Conservation (phyloP, 2,329 filamentous ascomycete species). For the Aspergillus pseudoterreus region DNA sequence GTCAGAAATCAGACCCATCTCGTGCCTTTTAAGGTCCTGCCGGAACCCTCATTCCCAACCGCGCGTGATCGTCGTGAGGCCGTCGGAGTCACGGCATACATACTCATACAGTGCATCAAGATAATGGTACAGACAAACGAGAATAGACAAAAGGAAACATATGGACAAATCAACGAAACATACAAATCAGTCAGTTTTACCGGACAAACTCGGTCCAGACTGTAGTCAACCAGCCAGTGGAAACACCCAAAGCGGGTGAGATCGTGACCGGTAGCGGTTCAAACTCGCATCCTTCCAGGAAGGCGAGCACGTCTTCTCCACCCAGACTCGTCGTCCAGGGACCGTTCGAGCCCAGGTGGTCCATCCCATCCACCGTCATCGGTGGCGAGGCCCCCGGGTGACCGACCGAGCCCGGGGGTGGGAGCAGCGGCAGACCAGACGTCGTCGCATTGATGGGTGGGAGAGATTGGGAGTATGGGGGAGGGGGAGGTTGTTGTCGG, state of each 20-base stretch:
- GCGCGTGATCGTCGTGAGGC: constrained; percentile 13
- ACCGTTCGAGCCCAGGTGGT: constrained; percentile 19
- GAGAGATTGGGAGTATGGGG: constrained; percentile 36
- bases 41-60: neutral
- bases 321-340: constrained; percentile 32
- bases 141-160: neutral
- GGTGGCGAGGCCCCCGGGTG: constrained; percentile 29
- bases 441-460: constrained; percentile 35
- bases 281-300: constrained; percentile 34
- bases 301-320: constrained; percentile 36
- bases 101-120: constrained; percentile 25
- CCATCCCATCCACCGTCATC: constrained; percentile 25
- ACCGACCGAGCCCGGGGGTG: constrained; percentile 31
- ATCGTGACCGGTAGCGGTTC: constrained; percentile 24
- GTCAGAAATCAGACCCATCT: neutral
- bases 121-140: constrained; percentile 26
- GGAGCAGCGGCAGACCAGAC: constrained; percentile 30
- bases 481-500: constrained; percentile 27
- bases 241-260: constrained; percentile 29
- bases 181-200: constrained; percentile 10
- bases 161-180: constrained; percentile 5
- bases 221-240: constrained; percentile 33
- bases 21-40: neutral
- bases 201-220: constrained; percentile 33
- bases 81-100: constrained; percentile 11